phyloP scores from a whole-genome alignment of 257 asterid species.

The Oldenlandia corymbosa region DNA sequence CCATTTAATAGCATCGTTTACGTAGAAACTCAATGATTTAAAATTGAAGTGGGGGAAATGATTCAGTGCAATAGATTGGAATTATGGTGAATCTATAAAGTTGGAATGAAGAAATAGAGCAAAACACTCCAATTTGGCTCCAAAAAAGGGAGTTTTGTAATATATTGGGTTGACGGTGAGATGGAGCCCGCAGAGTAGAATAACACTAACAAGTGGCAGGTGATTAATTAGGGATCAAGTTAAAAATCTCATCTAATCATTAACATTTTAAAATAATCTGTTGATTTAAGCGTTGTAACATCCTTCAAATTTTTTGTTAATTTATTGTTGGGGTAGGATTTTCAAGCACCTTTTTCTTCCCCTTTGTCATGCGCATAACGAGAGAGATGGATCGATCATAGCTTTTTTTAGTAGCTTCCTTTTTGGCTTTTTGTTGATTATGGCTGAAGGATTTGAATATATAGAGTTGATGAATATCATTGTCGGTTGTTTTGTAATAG shows the following conservation, averaged over 20 bases:
- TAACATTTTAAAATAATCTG: neutral
- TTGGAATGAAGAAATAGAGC: constrained; percentile 12
- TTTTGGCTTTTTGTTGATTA: constrained; percentile 5
- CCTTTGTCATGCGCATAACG: neutral
- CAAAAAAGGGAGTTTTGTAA: constrained; percentile 16
- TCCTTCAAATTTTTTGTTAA: neutral
- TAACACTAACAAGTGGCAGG: constrained; percentile 15
- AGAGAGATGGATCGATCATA: neutral
- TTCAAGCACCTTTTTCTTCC: neutral
- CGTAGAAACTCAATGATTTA: no score
- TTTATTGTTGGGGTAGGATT: neutral
- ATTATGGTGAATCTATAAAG: constrained; percentile 30
- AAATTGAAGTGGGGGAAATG: neutral
- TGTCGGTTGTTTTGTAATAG: constrained; percentile 1
- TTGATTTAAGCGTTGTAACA: neutral
- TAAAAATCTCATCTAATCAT: neutral
- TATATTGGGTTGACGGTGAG: constrained; percentile 21
- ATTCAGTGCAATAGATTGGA: constrained; percentile 28
- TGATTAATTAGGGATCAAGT: neutral
- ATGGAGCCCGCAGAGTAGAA: constrained; percentile 1
- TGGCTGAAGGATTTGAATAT: constrained; percentile 4
- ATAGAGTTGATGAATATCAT: constrained; percentile 2
- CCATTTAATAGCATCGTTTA: no score
- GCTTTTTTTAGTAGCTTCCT: neutral
- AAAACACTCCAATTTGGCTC: constrained; percentile 25